Conservation (phyloP, 1,139 yeast species). For the Pichia sp. region DNA sequence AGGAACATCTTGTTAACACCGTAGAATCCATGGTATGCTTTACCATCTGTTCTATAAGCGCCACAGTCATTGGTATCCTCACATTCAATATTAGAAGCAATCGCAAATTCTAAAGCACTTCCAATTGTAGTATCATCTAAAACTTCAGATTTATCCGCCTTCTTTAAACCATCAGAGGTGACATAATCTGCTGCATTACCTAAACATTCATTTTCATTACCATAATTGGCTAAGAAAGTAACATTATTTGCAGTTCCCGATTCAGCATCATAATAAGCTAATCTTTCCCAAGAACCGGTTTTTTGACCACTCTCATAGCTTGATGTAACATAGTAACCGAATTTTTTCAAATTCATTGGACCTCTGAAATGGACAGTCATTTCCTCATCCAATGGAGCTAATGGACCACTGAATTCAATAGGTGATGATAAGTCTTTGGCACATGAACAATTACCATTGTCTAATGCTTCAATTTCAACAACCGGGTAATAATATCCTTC, state of each 20-base stretch:
- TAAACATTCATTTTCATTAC: conserved; percentile 48
- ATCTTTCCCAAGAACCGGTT: conserved; percentile 39
- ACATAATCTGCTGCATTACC: conserved; percentile 59
- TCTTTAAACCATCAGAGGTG: conserved; percentile 38
- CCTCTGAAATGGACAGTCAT: conserved; percentile 80
- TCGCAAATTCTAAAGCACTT: conserved; percentile 54
- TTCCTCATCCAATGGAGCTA: conserved; percentile 64
- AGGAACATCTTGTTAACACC: conserved; percentile 63
- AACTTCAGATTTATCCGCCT: conserved; percentile 40
- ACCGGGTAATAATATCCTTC: conserved; percentile 60
- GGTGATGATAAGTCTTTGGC: conserved; percentile 34
- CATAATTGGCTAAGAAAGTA: conserved; percentile 54
- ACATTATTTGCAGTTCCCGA: conserved; percentile 45
- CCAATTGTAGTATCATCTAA: conserved; percentile 42
- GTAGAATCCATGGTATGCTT: conserved; percentile 67
- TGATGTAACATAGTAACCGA: conserved; percentile 52
- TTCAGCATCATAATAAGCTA: conserved; percentile 39
- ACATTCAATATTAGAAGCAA: conserved; percentile 56
- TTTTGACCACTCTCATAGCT: conserved; percentile 29
- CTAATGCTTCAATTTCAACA: conserved; percentile 33
- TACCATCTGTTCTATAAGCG: conserved; percentile 63
- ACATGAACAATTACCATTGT: conserved; percentile 52
- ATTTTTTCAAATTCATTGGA: conserved; percentile 55
- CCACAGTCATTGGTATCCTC: conserved; percentile 53
- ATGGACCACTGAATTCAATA: conserved; percentile 49